Conservation (phyloP, 257 asterid genomes). For the Ophiorrhiza pumila region DNA sequence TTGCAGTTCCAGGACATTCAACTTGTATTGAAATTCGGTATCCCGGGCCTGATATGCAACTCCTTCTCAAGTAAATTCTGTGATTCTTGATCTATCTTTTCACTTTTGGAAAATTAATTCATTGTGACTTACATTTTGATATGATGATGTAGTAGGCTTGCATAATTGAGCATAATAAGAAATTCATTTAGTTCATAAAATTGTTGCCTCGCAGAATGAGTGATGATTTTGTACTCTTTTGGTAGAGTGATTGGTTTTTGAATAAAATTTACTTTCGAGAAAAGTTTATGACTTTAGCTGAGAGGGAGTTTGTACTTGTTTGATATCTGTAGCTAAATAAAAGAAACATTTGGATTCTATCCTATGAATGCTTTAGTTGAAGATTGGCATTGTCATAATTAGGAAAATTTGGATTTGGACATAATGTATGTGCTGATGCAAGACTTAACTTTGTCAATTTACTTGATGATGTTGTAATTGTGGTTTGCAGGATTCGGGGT, state of each 20-base stretch:
- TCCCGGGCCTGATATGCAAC: conserved; percentile 98
- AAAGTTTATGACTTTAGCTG: background rate
- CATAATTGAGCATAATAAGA: background rate
- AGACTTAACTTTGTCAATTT: background rate
- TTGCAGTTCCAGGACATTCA: conserved; percentile 75
- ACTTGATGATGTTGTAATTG: background rate
- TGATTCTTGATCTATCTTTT: background rate
- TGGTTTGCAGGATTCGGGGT: background rate
- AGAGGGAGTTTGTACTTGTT: background rate
- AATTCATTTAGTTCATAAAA: background rate
- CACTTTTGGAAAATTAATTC: background rate
- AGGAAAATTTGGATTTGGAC: too few relatives aligned
- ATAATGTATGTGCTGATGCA: background rate
- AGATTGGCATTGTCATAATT: too few relatives aligned
- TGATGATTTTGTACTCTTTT: background rate
- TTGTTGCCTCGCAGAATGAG: background rate
- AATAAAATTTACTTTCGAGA: background rate
- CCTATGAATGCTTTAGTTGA: background rate
- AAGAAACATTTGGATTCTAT: background rate
- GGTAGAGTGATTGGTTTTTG: background rate
- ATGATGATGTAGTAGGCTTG: too few relatives aligned
- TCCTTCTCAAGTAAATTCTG: conserved; percentile 57
- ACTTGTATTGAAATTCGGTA: conserved; percentile 64
- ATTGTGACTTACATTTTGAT: background rate
- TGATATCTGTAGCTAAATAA: background rate